Evolutionary conservation across 2,329 filamentous ascomycete genomes (phyloP).

Genomic region (Epichloe festucae): DNA sequence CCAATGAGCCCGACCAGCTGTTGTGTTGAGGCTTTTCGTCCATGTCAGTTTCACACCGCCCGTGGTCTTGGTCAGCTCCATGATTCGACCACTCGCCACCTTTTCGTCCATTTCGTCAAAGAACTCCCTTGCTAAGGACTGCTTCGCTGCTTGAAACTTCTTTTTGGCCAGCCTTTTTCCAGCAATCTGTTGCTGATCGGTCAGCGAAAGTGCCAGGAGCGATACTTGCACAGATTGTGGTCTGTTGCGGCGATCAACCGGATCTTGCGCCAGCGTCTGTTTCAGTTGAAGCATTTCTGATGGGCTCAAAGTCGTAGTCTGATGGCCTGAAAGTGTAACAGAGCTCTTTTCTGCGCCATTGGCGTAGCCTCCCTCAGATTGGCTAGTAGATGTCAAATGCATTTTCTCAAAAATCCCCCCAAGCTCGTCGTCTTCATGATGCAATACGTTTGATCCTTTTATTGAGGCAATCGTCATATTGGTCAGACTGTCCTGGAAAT

Average conservation of each 20-base stretch:
- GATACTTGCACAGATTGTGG: background rate
- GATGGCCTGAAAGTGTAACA: background rate
- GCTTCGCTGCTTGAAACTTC: conserved; percentile 49
- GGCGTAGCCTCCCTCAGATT: background rate
- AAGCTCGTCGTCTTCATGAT: background rate
- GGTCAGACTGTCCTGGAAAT: background rate
- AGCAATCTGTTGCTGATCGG: background rate
- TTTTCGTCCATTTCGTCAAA: conserved; percentile 53
- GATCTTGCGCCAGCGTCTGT: background rate
- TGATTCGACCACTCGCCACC: conserved; percentile 49
- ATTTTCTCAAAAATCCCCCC: background rate
- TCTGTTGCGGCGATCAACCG: background rate
- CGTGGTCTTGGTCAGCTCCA: conserved; percentile 43
- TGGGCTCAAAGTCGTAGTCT: background rate
- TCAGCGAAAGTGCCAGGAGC: background rate
- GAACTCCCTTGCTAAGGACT: conserved; percentile 49
- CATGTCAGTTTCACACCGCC: conserved; percentile 62
- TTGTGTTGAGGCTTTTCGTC: conserved; percentile 68
- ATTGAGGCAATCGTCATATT: background rate
- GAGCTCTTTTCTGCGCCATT: background rate
- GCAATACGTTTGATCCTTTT: background rate
- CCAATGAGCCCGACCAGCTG: conserved; percentile 66
- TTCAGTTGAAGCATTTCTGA: background rate
- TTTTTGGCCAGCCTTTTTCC: conserved; percentile 28
- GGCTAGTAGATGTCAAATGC: background rate